These are phyloP conservation scores for Flaveria trinervia DNA, from an alignment of 129 eudicot species.

Conservation along the genomic window DNA sequence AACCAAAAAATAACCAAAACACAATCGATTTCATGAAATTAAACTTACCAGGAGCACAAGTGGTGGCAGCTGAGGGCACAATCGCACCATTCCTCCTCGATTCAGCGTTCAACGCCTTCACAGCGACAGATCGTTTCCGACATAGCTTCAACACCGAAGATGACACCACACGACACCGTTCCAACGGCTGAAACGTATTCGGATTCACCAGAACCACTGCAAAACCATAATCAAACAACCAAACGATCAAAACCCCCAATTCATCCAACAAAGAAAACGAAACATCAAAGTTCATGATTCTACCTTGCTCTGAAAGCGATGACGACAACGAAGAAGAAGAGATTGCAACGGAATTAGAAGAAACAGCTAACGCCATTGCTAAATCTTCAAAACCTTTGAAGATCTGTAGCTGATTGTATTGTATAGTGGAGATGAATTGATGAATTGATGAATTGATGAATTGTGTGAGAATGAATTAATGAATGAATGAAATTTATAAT, in stretches of 20 bases:
- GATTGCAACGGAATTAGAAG: slow-evolving; percentile 44
- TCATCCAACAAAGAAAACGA: too few relatives aligned
- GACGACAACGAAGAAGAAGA: slow-evolving; percentile 35
- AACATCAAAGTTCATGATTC: background rate
- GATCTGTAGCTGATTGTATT: background rate
- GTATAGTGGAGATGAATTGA: slow-evolving; percentile 10
- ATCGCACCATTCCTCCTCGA: slow-evolving; percentile 62
- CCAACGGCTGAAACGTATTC: slow-evolving; percentile 59
- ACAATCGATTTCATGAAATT: background rate
- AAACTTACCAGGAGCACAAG: slow-evolving; percentile 52
- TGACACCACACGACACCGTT: slow-evolving; percentile 32
- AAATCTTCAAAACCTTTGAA: slow-evolving; percentile 1
- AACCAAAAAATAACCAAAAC: background rate
- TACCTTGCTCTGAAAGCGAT: slow-evolving; percentile 46
- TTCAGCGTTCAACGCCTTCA: slow-evolving; percentile 68
- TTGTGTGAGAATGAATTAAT: background rate
- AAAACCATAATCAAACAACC: background rate
- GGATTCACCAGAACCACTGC: slow-evolving; percentile 49
- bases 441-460: background rate
- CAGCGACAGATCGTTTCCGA: slow-evolving; percentile 37
- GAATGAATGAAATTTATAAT: background rate
- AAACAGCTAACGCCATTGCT: slow-evolving; percentile 53
- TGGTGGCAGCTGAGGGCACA: slow-evolving; percentile 71
- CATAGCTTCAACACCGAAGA: slow-evolving; percentile 42
- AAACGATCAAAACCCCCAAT: background rate